Percentiles rank a stretch among this genome's conserved stretches.
Conservation (phyloP, 2,329 filamentous ascomycete species). For the Ophiosphaerella narmari region DNA sequence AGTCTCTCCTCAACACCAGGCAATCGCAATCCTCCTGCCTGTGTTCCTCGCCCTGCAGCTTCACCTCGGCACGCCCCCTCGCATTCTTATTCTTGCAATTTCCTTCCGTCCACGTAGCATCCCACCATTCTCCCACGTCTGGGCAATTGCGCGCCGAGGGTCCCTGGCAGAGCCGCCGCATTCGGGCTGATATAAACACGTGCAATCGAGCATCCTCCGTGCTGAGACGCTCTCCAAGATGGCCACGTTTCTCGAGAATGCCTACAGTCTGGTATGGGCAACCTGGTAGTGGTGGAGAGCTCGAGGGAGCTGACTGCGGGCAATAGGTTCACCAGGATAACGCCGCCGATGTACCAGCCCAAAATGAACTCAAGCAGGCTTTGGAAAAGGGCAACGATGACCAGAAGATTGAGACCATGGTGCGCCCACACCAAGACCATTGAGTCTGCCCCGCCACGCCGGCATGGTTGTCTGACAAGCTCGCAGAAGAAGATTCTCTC, state of each 20-base stretch:
- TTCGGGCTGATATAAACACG: slow-evolving; percentile 28
- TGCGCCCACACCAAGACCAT: slow-evolving; percentile 27
- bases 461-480: slow-evolving; percentile 53
- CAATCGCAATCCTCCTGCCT: slow-evolving; percentile 12
- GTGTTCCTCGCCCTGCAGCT: slow-evolving; percentile 16
- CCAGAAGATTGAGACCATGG: slow-evolving; percentile 80
- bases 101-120: slow-evolving; percentile 40
- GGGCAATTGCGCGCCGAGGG: slow-evolving; percentile 40
- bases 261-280: slow-evolving; percentile 77
- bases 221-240: slow-evolving; percentile 61
- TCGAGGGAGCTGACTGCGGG: slow-evolving; percentile 35
- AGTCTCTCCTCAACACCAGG: slow-evolving; percentile 23
- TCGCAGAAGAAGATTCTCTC: slow-evolving; percentile 80
- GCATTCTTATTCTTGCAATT: no score
- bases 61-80: slow-evolving; percentile 6
- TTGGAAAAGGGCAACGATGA: slow-evolving; percentile 94
- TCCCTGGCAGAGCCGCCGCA: slow-evolving; percentile 27
- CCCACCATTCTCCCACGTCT: slow-evolving; percentile 35
- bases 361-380: slow-evolving; percentile 90
- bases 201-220: neutral
- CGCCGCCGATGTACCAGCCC: slow-evolving; percentile 84
- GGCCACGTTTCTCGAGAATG: slow-evolving; percentile 91
- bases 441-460: slow-evolving; percentile 28
- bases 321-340: slow-evolving; percentile 85
- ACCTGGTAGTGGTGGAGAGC: slow-evolving; percentile 32